Base-by-base conservation (phyloP, 1,139 yeast genomes). In the Sugiyamaella novakii region DNA sequence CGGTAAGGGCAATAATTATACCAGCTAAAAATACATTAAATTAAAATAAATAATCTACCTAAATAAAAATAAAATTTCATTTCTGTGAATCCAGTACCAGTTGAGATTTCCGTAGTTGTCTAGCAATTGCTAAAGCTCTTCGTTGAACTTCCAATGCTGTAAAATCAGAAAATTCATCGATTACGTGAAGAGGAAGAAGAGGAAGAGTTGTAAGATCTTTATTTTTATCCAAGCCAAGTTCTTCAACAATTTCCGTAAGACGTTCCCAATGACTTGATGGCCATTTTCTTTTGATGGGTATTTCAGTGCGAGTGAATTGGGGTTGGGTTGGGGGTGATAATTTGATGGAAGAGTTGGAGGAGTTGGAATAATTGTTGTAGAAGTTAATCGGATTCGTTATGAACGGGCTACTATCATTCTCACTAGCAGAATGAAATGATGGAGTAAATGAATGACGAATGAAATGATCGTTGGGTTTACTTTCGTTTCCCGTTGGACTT, bases 121-220 rank as follows among this genome's bases (percentile, higher is more conserved):
- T 47, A 10, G 54, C 52, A 17, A 54, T 28, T 5, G 57, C 56
- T 34, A 54, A 40, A 2, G 56, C 58, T 12, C 58, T 43, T 10
- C 52, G 44, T 22, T 27, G 43, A 7, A 54, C 35, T 30, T 54
- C 56, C 24, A 49, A 38, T 4, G 19, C 19, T 1, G 46, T 27
- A 42, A 54, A 54, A 17, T 43, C 46, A 24, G 47, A 43, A 27
- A 54, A 52, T 15, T 48, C 49, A 15, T 47, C 41, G 12, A 46
- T 24, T 2, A 54, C 47, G 7, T 47, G 41, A 3, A 17, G 12
- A 5, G 58, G 56, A 8, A 54, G 44, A 1, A 38, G 28, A 1
- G 56, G 56, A 17, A 50, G 46, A 15, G 37, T 21, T 33, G 49
- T 43, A 11, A 49, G 43, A 21, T 46, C 47, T 5, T 43, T 22